A percentile compares a stretch with the other conserved stretches of the same genome.
phyloP scores from a whole-genome alignment of 164 flowering plant species.

The Piper longum region DNA sequence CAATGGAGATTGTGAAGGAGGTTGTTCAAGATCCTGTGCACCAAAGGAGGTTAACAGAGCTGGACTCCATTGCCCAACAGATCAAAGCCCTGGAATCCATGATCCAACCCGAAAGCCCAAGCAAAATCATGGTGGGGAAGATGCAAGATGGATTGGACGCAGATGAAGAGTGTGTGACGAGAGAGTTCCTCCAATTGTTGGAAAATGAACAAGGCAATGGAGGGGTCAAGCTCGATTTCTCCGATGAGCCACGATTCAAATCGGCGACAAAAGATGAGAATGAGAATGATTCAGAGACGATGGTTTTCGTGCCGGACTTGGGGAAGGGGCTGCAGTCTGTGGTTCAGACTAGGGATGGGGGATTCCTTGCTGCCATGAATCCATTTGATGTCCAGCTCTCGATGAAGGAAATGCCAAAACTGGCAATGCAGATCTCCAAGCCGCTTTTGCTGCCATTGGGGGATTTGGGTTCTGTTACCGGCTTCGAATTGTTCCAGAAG shows the following conservation, averaged over 20 bases:
- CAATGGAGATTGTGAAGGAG: constrained; percentile 71
- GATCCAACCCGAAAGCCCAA: constrained; percentile 35
- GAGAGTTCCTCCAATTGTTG: constrained; percentile 81
- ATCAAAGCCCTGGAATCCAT: constrained; percentile 81
- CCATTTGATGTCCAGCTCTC: constrained; percentile 38
- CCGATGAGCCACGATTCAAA: constrained; percentile 16
- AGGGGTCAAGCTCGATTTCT: constrained; percentile 13
- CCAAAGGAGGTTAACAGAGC: constrained; percentile 43
- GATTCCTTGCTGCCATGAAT: constrained; percentile 69
- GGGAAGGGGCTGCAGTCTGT: constrained; percentile 80
- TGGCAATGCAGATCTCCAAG: constrained; percentile 83
- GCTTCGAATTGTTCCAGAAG: constrained; percentile 60
- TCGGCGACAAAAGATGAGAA: constrained; percentile 16
- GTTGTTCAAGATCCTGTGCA: constrained; percentile 55
- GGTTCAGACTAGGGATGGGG: constrained; percentile 82
- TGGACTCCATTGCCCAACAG: constrained; percentile 79
- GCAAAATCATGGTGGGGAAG: constrained; percentile 29
- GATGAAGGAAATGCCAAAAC: constrained; percentile 67
- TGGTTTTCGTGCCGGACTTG: constrained; percentile 54
- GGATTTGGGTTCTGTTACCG: constrained; percentile 23
- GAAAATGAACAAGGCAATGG: constrained; percentile 38
- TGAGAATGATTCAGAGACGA: constrained; percentile 19
- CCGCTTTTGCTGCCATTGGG: constrained; percentile 38
- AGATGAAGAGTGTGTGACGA: constrained; percentile 81
- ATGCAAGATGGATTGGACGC: constrained; percentile 55